These are phyloP conservation scores for Claviceps fusiformis DNA, from an alignment of 2,329 filamentous ascomycete genomes.

Conservation along the genomic window DNA sequence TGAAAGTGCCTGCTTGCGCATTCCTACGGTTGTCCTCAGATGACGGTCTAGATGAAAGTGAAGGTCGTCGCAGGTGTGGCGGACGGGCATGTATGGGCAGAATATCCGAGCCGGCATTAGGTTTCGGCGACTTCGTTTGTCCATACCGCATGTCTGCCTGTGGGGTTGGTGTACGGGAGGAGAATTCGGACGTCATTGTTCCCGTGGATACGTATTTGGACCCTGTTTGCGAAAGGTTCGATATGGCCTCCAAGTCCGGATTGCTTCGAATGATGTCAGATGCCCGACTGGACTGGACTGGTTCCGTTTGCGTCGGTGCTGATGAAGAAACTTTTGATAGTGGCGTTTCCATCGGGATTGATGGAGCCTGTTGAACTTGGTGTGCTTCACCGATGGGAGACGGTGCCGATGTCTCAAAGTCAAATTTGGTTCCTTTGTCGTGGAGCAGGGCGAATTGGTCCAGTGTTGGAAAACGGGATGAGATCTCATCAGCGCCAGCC, in stretches of 20 bases:
- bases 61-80: slow-evolving; percentile 12
- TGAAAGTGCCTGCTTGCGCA: slow-evolving; percentile 9
- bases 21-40: slow-evolving; percentile 12
- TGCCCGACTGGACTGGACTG: slow-evolving; percentile 41
- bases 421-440: slow-evolving; percentile 70
- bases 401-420: slow-evolving; percentile 51
- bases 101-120: background rate
- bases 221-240: slow-evolving; percentile 33
- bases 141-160: slow-evolving; percentile 10
- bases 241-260: slow-evolving; percentile 46
- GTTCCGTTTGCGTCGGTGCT: slow-evolving; percentile 24
- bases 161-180: slow-evolving; percentile 27
- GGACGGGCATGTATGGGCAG: slow-evolving; percentile 12
- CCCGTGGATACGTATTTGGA: slow-evolving; percentile 44
- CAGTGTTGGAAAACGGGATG: slow-evolving; percentile 73
- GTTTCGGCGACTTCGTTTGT: slow-evolving; percentile 5
- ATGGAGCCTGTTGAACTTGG: slow-evolving; percentile 8
- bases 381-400: slow-evolving; percentile 31
- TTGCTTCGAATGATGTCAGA: slow-evolving; percentile 50
- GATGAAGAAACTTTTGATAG: slow-evolving; percentile 27
- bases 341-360: slow-evolving; percentile 16
- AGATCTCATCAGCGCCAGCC: slow-evolving; percentile 59
- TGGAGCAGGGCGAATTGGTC: slow-evolving; percentile 88
- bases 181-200: slow-evolving; percentile 61
- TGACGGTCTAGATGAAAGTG: slow-evolving; percentile 10